Evolutionary conservation across 176 grass and related monocot species (phyloP).

Genomic region (Cocos nucifera): DNA sequence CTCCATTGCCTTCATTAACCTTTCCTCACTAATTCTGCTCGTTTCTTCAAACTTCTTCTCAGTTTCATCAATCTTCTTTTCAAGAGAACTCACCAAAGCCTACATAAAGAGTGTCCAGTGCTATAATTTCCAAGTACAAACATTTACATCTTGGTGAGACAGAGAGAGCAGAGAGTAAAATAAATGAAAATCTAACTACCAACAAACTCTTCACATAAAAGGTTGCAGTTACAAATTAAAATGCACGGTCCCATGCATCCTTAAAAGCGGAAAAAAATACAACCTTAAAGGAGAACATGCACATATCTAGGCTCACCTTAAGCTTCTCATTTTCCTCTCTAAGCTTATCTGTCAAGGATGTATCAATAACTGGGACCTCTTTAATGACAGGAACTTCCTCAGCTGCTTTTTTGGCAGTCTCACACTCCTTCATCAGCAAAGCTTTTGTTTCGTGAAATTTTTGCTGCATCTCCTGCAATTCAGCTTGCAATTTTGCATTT

Average conservation of each 20-base stretch:
- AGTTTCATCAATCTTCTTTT: slow-evolving; percentile 84
- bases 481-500: slow-evolving; percentile 77
- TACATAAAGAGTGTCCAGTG: slow-evolving; percentile 11
- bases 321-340: slow-evolving; percentile 92
- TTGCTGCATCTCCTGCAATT: slow-evolving; percentile 70
- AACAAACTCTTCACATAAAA: too few species aligned
- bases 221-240: too few species aligned
- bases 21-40: slow-evolving; percentile 82
- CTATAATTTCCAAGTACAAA: too few species aligned
- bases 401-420: slow-evolving; percentile 50
- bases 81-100: slow-evolving; percentile 81
- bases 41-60: slow-evolving; percentile 95
- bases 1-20: slow-evolving; percentile 67
- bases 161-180: too few species aligned
- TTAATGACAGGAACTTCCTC: slow-evolving; percentile 74
- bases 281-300: not conserved
- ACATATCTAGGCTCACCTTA: slow-evolving; percentile 45
- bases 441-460: slow-evolving; percentile 81
- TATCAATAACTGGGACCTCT: slow-evolving; percentile 87
- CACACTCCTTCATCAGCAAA: slow-evolving; percentile 60
- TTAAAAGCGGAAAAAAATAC: too few species aligned
- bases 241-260: too few species aligned
- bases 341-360: slow-evolving; percentile 75
- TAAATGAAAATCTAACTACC: too few species aligned
- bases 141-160: too few species aligned